Evolutionary conservation across 2,329 filamentous ascomycete genomes (phyloP), one percentile per base, ranked within the genome.

Genomic region (Talaromyces sp.): DNA sequence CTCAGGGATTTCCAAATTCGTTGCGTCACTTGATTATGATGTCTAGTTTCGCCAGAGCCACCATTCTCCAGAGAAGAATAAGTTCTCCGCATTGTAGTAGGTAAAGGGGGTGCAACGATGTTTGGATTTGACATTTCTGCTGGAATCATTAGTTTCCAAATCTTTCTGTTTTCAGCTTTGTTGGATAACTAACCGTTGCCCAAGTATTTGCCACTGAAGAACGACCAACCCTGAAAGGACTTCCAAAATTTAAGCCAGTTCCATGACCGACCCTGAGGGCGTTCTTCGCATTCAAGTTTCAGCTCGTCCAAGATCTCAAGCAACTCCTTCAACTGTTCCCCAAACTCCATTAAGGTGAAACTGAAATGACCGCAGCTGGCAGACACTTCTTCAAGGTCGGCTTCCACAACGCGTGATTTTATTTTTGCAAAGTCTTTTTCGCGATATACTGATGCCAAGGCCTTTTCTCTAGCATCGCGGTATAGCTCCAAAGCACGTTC

Each of bases 331-430:
- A 96, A 90, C 71, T 97, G 92, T 71, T 96, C 91, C 0, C 92
- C 93, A 70, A 98, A 93, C 67, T 95, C 90, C 65, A 95, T 85
- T 28, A 99, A 80, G 51, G 90, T 96, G 72, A 95, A 97, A 71
- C 91, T 93, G 72, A 98, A 99, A 75, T 98, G 93, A 0, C 95
- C 93, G 70, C 95, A 99, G 61, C 93, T 96, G n/a, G 95, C 93
- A 47, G 93, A 93, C 11, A 98, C 93, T 75, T 99, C 95, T 73
- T 99, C 95, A 61, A 96, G 92, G 73, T 98, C 95, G 2, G 93
- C 95, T 71, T 96, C 89, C 9, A 93, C 84, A 64, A 89, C 89
- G 58, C 91, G 83, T 0, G 89, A 88, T 49, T 86, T 84, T 3
- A 86, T 80, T 62, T 85, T 85, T n/a, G 72, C 85, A 44, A 92